Evolutionary conservation across 2,329 filamentous ascomycete genomes (phyloP).

Genomic region (Cladosporium sphaerospermum): DNA sequence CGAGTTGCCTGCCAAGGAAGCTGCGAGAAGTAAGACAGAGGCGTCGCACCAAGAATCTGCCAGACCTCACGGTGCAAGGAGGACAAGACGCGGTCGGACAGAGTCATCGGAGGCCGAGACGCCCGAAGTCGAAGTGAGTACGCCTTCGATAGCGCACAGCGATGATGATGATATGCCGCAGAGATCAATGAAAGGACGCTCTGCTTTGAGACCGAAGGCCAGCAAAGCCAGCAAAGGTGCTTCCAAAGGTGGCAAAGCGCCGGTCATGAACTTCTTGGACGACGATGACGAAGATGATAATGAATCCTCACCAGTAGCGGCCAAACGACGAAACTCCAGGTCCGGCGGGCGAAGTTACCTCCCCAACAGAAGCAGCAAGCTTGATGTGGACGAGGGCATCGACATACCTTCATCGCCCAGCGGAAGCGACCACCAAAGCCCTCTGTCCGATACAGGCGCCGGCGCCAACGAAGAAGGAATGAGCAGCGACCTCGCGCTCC

Average conservation of each 20-base stretch:
- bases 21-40: conserved; percentile 3
- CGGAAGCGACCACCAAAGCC: neutral
- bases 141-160: conserved; percentile 17
- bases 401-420: conserved; percentile 28
- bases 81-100: conserved; percentile 7
- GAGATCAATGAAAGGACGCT: conserved; percentile 26
- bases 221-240: conserved; percentile 25
- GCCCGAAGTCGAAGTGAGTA: conserved; percentile 12
- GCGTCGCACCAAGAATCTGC: neutral
- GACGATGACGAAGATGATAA: conserved; percentile 18
- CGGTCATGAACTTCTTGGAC: conserved; percentile 21
- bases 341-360: neutral
- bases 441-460: conserved; percentile 9
- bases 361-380: neutral
- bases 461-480: conserved; percentile 8
- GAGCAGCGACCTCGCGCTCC: conserved; percentile 5
- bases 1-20: neutral
- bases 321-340: neutral
- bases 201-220: conserved; percentile 27
- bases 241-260: conserved; percentile 23
- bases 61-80: conserved; percentile 1
- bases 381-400: conserved; percentile 29
- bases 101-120: conserved; percentile 10
- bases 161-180: conserved; percentile 17
- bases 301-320: neutral